A percentile compares a stretch with the other conserved stretches of the same genome.
Evolutionary conservation across 768 basidiomycete genomes (phyloP).

Genomic region (Leucosporidium scottii): DNA sequence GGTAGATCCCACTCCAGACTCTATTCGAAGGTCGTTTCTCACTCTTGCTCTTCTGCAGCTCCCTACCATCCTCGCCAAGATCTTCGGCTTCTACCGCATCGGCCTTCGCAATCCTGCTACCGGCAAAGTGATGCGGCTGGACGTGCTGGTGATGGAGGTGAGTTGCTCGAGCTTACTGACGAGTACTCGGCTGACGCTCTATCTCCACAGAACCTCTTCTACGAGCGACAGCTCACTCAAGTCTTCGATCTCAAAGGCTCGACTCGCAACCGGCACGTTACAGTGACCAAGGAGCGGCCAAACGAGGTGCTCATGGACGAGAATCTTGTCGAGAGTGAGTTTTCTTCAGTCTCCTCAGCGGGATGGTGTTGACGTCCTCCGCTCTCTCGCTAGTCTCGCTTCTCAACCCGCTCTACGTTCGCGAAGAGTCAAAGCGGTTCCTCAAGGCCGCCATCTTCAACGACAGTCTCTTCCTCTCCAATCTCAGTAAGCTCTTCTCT

Average conservation of each 20-base stretch:
- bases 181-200: neutral
- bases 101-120: constrained; percentile 75
- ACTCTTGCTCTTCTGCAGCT: constrained; percentile 50
- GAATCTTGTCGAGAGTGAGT: constrained; percentile 82
- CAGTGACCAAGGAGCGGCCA: constrained; percentile 68
- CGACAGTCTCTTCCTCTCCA: constrained; percentile 89
- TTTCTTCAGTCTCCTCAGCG: neutral
- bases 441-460: constrained; percentile 83
- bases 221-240: constrained; percentile 81
- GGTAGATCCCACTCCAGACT: constrained; percentile 48
- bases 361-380: constrained; percentile 12
- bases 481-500: constrained; percentile 53
- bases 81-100: constrained; percentile 93
- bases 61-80: constrained; percentile 88
- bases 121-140: constrained; percentile 80
- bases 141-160: constrained; percentile 86
- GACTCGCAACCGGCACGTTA: constrained; percentile 84
- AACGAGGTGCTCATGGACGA: constrained; percentile 95
- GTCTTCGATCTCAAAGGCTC: constrained; percentile 98
- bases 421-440: constrained; percentile 93
- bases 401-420: constrained; percentile 80
- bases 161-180: neutral
- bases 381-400: constrained; percentile 58
- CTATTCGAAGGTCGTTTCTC: neutral
- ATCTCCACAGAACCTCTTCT: constrained; percentile 64